These are phyloP conservation scores for Sanghuangporus baumii DNA, from an alignment of 1,284 basidiomycete species.

Conservation along the genomic window DNA sequence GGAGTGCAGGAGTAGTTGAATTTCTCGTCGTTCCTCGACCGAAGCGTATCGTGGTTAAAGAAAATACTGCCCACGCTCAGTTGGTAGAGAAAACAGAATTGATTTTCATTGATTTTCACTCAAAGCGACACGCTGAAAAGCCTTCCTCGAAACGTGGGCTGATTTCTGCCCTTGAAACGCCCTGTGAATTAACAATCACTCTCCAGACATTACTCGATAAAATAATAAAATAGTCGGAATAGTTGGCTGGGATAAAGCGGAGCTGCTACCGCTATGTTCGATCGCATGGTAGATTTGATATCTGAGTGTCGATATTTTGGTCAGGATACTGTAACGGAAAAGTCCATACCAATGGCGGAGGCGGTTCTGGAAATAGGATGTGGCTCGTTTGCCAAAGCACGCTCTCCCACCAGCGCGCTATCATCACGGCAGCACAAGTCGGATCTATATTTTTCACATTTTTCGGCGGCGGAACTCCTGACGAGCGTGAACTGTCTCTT, in stretches of 20 bases:
- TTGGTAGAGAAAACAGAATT: no score
- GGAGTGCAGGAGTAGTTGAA: background rate
- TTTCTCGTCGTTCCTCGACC: background rate
- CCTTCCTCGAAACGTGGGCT: no score
- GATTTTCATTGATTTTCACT: background rate
- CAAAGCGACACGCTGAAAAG: background rate
- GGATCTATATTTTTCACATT: background rate
- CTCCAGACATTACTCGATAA: background rate
- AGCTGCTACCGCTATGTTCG: background rate
- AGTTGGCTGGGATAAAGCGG: background rate
- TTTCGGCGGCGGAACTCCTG: background rate
- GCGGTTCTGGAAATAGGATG: background rate
- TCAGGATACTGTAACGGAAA: background rate
- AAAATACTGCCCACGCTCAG: background rate
- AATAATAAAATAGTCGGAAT: background rate
- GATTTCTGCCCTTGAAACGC: background rate
- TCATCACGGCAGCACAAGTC: background rate
- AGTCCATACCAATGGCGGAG: background rate
- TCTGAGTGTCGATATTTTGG: background rate
- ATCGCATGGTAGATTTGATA: background rate
- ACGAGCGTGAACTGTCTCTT: background rate
- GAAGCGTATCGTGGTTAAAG: background rate
- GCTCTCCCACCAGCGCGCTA: background rate
- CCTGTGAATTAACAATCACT: background rate
- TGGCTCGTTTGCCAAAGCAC: background rate